A percentile compares a stretch with the other conserved stretches of the same genome.
Evolutionary conservation across 441 rosid genomes (phyloP).

Genomic region (Erodium trifolium): DNA sequence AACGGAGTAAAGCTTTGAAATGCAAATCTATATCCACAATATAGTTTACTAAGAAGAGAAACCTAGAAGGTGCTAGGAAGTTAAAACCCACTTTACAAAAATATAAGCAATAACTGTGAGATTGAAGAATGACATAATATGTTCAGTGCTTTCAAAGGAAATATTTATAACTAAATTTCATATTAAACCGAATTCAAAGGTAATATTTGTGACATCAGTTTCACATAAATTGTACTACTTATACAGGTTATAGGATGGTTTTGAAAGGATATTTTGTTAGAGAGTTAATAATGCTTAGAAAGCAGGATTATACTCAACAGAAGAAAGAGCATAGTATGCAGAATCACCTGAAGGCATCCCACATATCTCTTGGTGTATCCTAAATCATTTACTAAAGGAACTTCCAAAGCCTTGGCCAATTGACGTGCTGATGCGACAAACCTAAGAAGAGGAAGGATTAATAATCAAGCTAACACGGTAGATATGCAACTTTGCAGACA

Average conservation of each 20-base stretch:
- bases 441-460: slow-evolving; percentile 34
- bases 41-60: background rate
- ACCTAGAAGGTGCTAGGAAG: background rate
- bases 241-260: background rate
- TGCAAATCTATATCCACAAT: background rate
- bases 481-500: slow-evolving; percentile 4
- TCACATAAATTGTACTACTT: background rate
- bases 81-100: background rate
- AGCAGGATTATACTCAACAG: slow-evolving; percentile 1
- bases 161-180: background rate
- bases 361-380: slow-evolving; percentile 97
- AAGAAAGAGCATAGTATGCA: background rate
- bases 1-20: background rate
- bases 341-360: slow-evolving; percentile 86
- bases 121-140: background rate
- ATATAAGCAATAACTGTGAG: background rate
- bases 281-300: background rate
- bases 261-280: background rate
- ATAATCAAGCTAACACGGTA: slow-evolving; percentile 14
- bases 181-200: background rate
- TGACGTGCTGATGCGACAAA: slow-evolving; percentile 96
- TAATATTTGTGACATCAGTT: background rate
- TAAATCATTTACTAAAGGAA: slow-evolving; percentile 92
- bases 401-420: slow-evolving; percentile 94
- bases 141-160: background rate